Evolutionary conservation across 2,329 filamentous ascomycete genomes (phyloP), one percentile per base, ranked within the genome.

Genomic region (Aspergillus intermedius): DNA sequence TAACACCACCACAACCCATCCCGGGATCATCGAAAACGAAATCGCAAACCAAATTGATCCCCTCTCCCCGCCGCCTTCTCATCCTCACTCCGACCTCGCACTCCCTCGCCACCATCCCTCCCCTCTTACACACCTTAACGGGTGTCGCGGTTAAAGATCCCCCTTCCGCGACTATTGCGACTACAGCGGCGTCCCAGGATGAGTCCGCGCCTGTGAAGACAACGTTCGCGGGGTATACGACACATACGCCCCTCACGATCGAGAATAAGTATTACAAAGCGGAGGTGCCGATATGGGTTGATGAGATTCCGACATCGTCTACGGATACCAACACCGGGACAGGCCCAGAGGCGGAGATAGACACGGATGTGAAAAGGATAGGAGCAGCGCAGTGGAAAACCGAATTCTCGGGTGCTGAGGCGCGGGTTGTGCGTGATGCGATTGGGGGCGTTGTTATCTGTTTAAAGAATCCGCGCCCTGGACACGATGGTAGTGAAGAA

Each of bases 281-380:
- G 5, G 68, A 74, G 13, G 60, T 75, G 19, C 69, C 67, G 13
- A 63, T 75, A 41, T 75, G 73, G 73, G 72, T 74, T 17, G 73
- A 75, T 46, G 72, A 74, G 54, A 62, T 75, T 10, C 68, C 71
- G 1, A n/a, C 6, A 10, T 22, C 46, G 12, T 22, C 44, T 5
- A 34, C 45, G 17, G 9, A 39, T 13, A 34, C 34, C n/a, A 13
- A 47, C 4, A 42, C 28, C 43, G 35, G 35, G 39, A 19, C 10
- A 23, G n/a, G n/a, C 19, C 2, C n/a, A 40, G 15, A 40, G 17
- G 19, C 37, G 10, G 7, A 21, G n/a, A 35, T 25, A 22, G 8
- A 35, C 21, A 43, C 44, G 2, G 10, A 5, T 4, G 25, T 12
- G 47, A 42, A 44, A 13, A 8, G 47, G 42, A 52, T 37, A 34